These are phyloP conservation scores for Endocladia muricata DNA, from an alignment of 31 red algal genomes.

Conservation along the genomic window DNA sequence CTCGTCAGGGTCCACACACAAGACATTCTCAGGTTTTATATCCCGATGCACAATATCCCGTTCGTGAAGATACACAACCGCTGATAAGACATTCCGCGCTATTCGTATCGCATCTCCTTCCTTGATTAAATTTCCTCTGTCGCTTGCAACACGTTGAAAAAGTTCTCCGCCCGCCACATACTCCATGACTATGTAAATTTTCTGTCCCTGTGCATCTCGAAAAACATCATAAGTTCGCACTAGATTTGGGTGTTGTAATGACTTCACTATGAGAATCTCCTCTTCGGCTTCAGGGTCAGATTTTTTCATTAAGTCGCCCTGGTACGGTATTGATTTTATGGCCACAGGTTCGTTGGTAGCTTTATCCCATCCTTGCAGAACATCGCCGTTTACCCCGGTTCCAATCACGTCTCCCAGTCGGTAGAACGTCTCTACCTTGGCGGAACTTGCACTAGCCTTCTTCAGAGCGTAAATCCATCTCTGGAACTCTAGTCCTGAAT, in stretches of 20 bases:
- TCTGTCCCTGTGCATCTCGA: slow-evolving; percentile 36
- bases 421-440: slow-evolving; percentile 73
- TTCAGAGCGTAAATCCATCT: slow-evolving; percentile 70
- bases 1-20: slow-evolving; percentile 38
- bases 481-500: slow-evolving; percentile 40
- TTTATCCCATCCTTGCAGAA: slow-evolving; percentile 60
- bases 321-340: slow-evolving; percentile 79
- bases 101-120: slow-evolving; percentile 73
- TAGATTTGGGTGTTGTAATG: slow-evolving; percentile 68
- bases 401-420: slow-evolving; percentile 76
- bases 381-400: slow-evolving; percentile 65
- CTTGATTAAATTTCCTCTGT: slow-evolving; percentile 52
- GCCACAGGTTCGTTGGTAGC: slow-evolving; percentile 77
- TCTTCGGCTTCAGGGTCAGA: slow-evolving; percentile 49
- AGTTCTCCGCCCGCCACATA: slow-evolving; percentile 82
- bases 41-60: slow-evolving; percentile 85
- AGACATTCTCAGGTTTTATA: slow-evolving; percentile 68
- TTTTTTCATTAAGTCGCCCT: slow-evolving; percentile 43
- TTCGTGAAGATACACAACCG: slow-evolving; percentile 82
- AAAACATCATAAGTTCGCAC: slow-evolving; percentile 93
- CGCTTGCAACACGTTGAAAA: slow-evolving; percentile 68
- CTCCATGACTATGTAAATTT: slow-evolving; percentile 91
- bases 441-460: slow-evolving; percentile 41
- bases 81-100: slow-evolving; percentile 58
- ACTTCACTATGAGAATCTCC: slow-evolving; percentile 72